Evolutionary conservation across 2,329 filamentous ascomycete species (phyloP), one percentile per base, ranked within the genome.

Genomic region (Aspergillus sergii): DNA sequence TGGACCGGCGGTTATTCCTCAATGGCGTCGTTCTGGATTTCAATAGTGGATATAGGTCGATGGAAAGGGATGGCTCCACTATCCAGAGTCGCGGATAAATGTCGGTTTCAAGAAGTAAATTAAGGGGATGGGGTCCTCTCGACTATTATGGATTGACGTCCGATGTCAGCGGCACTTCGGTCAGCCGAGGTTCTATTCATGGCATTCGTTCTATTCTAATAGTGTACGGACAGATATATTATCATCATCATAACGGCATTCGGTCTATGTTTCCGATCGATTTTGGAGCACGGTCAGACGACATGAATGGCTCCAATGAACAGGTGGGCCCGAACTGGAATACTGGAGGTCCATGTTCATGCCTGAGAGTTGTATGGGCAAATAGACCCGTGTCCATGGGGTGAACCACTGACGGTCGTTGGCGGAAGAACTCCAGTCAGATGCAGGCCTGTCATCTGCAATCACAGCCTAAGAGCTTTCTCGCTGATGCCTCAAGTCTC

Each of bases 231-330:
- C 16, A n/a, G 14, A 50, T 50, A 50, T 19, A 19, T 30, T 50
- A 30, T 50, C 46, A 50, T 50, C 26, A 50, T 50, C 46, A 50
- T 50, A 50, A 50, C 46, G 46, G 46, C 46, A 30, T 50, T 30
- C 23, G 46, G 26, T 14, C 12, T 26, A 26, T 48, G 45, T 23
- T 16, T 12, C 48, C 28, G 16, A 32, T 28, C 28, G 10, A 19
- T 19, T 23, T 48, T 48, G 45, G n/a, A 23, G 45, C 9, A 51
- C 2, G 19, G 9, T 30, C 19, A 51, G 48, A 11, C 9, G 30
- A 30, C 4, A 30, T 50, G 16, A 8, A 19, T 28, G 14, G 26
- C 26, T 30, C 26, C 46, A 7, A 28, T 50, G 46, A 50, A 30
- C 46, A 50, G 26, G 46, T 50, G 46, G 43, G 26, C 16, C 48